A percentile compares a stretch with the other conserved stretches of the same genome.
Conservation (phyloP, 169 alveolate species). For the Theileria parva region DNA sequence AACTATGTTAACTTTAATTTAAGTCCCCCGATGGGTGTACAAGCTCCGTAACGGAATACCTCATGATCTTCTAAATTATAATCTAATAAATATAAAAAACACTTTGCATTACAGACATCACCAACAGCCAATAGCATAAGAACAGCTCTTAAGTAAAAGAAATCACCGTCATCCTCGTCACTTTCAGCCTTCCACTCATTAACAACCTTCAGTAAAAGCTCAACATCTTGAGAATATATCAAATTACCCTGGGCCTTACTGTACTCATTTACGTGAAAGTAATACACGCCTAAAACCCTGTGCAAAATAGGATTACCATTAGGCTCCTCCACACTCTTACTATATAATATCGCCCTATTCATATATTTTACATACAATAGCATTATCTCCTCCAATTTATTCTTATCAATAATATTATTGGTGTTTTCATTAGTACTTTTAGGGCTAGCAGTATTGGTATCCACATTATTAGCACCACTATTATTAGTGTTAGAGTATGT, state of each 20-base stretch:
- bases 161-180: slow-evolving; percentile 38
- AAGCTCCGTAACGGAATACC: not conserved
- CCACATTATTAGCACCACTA: no score
- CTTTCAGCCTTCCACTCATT: slow-evolving; percentile 40
- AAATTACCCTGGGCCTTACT: slow-evolving; percentile 47
- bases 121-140: slow-evolving; percentile 44
- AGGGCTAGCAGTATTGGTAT: no score
- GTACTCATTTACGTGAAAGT: slow-evolving; percentile 8
- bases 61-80: slow-evolving; percentile 44
- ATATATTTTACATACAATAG: slow-evolving; percentile 18
- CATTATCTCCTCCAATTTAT: slow-evolving; percentile 5
- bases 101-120: slow-evolving; percentile 36
- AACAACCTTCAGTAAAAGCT: slow-evolving; percentile 15
- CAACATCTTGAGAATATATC: slow-evolving; percentile 55
- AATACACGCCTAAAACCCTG: slow-evolving; percentile 35
- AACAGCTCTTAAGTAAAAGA: slow-evolving; percentile 44
- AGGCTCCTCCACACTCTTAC: slow-evolving; percentile 23
- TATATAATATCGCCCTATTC: slow-evolving; percentile 30
- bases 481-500: not conserved
- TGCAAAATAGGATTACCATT: slow-evolving; percentile 30
- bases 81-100: slow-evolving; percentile 53
- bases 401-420: not conserved
- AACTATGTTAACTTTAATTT: not conserved
- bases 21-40: not conserved
- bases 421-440: not conserved